Percentiles rank a stretch among this genome's conserved stretches.
Conservation (phyloP, 1,139 yeast genomes). For the Wickerhamomyces sp. region DNA sequence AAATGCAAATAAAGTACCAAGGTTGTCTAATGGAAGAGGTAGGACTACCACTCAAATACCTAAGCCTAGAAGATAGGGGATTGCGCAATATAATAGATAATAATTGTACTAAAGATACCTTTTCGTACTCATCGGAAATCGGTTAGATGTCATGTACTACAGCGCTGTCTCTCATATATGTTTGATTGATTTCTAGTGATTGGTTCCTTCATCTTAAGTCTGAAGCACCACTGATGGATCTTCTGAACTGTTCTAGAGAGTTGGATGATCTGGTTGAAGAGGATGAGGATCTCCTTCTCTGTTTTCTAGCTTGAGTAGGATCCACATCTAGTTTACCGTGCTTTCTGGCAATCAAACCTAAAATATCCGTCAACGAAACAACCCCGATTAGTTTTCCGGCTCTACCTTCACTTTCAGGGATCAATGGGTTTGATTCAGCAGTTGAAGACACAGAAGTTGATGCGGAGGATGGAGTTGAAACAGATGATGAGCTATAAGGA, state of each 20-base stretch:
- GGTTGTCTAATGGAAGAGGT: background rate
- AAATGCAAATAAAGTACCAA: background rate
- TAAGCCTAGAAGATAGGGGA: slow-evolving; percentile 1
- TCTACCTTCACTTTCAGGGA: slow-evolving; percentile 38
- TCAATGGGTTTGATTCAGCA: slow-evolving; percentile 21
- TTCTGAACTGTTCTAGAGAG: slow-evolving; percentile 25
- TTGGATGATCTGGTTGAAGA: slow-evolving; percentile 21
- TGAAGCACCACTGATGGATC: slow-evolving; percentile 24
- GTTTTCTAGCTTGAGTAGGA: slow-evolving; percentile 81
- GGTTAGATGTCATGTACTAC: background rate
- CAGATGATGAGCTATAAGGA: slow-evolving; percentile 27
- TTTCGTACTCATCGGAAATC: no score
- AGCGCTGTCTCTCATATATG: background rate
- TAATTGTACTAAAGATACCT: background rate
- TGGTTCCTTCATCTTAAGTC: slow-evolving; percentile 15
- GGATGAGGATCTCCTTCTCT: slow-evolving; percentile 55
- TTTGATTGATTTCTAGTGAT: background rate
- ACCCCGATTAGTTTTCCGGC: slow-evolving; percentile 87
- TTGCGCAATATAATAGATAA: background rate
- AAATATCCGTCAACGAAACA: slow-evolving; percentile 81
- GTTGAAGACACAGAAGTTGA: slow-evolving; percentile 14
- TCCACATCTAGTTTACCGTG: slow-evolving; percentile 60
- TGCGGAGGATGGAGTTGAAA: slow-evolving; percentile 14
- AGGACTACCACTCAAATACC: background rate
- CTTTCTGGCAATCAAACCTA: slow-evolving; percentile 72